phyloP scores from a whole-genome alignment of 495 filamentous ascomycete genomes.

The Aspergillus taichungensis region DNA sequence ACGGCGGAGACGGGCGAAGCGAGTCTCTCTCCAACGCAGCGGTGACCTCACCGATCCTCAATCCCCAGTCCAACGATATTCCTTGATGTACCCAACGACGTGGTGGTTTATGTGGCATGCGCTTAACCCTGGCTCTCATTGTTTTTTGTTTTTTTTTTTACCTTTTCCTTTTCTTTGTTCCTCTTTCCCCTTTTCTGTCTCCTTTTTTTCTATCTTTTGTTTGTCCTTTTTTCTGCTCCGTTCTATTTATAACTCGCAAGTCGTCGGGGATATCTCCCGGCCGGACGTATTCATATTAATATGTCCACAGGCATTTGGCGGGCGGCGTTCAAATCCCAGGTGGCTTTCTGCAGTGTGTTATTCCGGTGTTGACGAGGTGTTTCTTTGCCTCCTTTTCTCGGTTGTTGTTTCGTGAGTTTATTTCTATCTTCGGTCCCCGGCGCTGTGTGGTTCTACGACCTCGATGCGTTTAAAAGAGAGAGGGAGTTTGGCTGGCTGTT shows the following conservation, averaged over 20 bases:
- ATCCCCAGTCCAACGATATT: no score
- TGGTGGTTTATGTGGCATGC: no score
- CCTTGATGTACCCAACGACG: no score
- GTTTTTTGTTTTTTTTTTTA: constrained; percentile 5
- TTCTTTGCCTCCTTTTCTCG: constrained; percentile 1
- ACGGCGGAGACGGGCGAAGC: neutral
- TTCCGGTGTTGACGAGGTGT: constrained; percentile 13
- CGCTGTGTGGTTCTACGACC: neutral
- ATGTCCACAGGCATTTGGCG: no score
- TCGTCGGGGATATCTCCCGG: no score
- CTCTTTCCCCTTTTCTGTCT: neutral
- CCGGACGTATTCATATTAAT: no score
- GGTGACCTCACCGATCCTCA: no score
- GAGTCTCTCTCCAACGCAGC: no score
- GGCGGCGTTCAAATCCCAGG: no score
- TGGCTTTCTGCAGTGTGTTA: no score
- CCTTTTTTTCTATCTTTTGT: constrained; percentile 3
- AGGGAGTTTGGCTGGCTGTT: no score
- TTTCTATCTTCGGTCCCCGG: constrained; percentile 9
- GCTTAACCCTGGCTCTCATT: constrained; percentile 12
- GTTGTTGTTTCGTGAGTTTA: constrained; percentile 5
- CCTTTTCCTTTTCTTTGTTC: constrained; percentile 5
- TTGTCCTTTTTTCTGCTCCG: constrained; percentile 4
- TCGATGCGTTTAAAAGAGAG: neutral
- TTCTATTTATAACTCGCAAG: constrained; percentile 3